A percentile compares a stretch with the other conserved stretches of the same genome.
Evolutionary conservation across 768 basidiomycete genomes (phyloP).

Genomic region (Boletellus sp.): DNA sequence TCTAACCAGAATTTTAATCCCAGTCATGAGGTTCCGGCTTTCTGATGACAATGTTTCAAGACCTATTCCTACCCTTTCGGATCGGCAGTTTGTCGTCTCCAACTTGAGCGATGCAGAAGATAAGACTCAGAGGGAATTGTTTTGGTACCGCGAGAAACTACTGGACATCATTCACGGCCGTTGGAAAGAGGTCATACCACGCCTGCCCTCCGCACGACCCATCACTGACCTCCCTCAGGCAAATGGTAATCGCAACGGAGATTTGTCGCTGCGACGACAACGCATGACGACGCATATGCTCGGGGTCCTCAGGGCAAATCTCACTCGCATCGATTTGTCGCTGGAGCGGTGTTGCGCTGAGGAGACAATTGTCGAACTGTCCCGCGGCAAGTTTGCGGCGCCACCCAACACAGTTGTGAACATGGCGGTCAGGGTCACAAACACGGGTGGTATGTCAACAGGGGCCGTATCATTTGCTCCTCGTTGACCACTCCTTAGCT

Average conservation of each 20-base stretch:
- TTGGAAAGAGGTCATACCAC: slow-evolving; percentile 76
- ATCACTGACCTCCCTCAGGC: slow-evolving; percentile 45
- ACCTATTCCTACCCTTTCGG: slow-evolving; percentile 80
- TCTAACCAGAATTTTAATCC: slow-evolving; percentile 55
- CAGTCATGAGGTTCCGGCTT: slow-evolving; percentile 67
- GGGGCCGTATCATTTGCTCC: neutral
- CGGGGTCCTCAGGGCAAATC: slow-evolving; percentile 67
- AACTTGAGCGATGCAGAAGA: slow-evolving; percentile 58
- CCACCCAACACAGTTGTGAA: slow-evolving; percentile 61
- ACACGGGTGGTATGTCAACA: slow-evolving; percentile 58
- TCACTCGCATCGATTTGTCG: slow-evolving; percentile 55
- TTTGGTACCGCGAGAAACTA: slow-evolving; percentile 94
- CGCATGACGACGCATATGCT: slow-evolving; percentile 78
- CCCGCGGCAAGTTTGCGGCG: slow-evolving; percentile 45
- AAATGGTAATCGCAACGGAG: slow-evolving; percentile 72
- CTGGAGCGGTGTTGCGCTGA: slow-evolving; percentile 36
- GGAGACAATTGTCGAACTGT: slow-evolving; percentile 13
- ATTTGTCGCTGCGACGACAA: slow-evolving; percentile 74
- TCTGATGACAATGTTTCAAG: slow-evolving; percentile 51
- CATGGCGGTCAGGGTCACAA: slow-evolving; percentile 54
- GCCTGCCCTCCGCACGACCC: neutral
- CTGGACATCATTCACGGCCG: slow-evolving; percentile 62
- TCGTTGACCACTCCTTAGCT: slow-evolving; percentile 36
- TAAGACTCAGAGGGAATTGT: slow-evolving; percentile 68
- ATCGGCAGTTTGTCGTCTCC: slow-evolving; percentile 87